Evolutionary conservation across 805 yeast species (phyloP).

Genomic region (Saccharomycopsis fibuligera): DNA sequence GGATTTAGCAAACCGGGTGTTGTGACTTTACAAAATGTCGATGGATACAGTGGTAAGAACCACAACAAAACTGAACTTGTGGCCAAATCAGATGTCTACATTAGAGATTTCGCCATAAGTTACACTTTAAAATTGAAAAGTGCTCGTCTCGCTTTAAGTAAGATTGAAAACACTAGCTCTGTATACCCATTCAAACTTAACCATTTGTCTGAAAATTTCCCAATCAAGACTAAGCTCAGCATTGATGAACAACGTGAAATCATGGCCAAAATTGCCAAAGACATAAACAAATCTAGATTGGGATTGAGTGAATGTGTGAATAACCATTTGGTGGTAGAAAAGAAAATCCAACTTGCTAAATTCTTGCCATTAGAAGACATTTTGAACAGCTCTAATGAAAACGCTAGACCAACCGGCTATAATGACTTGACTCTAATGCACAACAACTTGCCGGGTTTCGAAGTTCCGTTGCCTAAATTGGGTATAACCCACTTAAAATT

Average conservation of each 20-base stretch:
- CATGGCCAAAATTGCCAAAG: constrained; percentile 42
- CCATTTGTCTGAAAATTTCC: constrained; percentile 59
- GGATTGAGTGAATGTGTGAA: constrained; percentile 78
- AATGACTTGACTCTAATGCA: constrained; percentile 32
- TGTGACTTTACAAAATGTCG: constrained; percentile 60
- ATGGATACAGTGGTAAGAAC: constrained; percentile 57
- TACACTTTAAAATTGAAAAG: constrained; percentile 72
- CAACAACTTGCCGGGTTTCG: constrained; percentile 56
- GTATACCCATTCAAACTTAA: constrained; percentile 90
- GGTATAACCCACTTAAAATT: constrained; percentile 66
- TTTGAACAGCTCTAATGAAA: constrained; percentile 36
- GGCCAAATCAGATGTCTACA: constrained; percentile 61
- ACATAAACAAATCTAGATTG: constrained; percentile 56
- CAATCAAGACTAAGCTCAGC: constrained; percentile 38
- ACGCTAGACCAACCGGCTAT: constrained; percentile 59
- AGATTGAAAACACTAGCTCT: constrained; percentile 66
- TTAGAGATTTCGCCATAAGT: constrained; percentile 80
- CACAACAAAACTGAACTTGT: constrained; percentile 41
- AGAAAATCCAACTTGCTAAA: constrained; percentile 65
- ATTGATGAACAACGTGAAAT: constrained; percentile 28
- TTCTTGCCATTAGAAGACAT: constrained; percentile 66
- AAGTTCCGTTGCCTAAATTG: constrained; percentile 66
- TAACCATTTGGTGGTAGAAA: constrained; percentile 68
- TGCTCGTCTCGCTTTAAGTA: constrained; percentile 62
- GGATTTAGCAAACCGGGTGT: constrained; percentile 55